Evolutionary conservation across 176 grass and related monocot genomes (phyloP).

Genomic region (Oryza longistaminata): DNA sequence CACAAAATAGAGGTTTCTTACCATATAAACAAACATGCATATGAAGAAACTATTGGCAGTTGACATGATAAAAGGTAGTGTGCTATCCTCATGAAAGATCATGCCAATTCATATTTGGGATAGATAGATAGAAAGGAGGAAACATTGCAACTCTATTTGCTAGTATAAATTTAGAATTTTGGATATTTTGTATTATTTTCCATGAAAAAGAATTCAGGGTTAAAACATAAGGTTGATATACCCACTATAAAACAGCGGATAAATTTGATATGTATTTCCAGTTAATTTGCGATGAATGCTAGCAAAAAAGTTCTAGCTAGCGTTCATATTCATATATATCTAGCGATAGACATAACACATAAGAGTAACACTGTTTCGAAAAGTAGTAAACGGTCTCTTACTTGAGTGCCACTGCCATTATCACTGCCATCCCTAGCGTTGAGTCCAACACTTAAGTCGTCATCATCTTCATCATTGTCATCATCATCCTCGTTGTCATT

Average conservation of each 20-base stretch:
- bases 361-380: slow-evolving; percentile 2
- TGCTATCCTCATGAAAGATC: background rate
- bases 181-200: background rate
- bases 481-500: slow-evolving; percentile 27
- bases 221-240: background rate
- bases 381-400: slow-evolving; percentile 34
- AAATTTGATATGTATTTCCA: background rate
- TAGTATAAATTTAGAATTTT: background rate
- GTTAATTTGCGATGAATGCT: background rate
- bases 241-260: background rate
- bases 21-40: background rate
- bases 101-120: background rate
- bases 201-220: background rate
- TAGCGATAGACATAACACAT: background rate
- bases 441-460: slow-evolving; percentile 53
- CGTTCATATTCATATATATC: background rate
- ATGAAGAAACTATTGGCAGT: background rate
- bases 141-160: background rate
- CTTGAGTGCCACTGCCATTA: slow-evolving; percentile 93
- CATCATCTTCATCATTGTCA: slow-evolving; percentile 29
- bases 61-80: background rate
- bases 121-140: background rate
- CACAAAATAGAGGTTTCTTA: background rate
- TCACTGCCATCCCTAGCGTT: slow-evolving; percentile 83
- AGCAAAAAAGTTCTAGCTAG: background rate